Base-by-base conservation (phyloP, 805 yeast genomes). In the Ogataea populi-albae region DNA sequence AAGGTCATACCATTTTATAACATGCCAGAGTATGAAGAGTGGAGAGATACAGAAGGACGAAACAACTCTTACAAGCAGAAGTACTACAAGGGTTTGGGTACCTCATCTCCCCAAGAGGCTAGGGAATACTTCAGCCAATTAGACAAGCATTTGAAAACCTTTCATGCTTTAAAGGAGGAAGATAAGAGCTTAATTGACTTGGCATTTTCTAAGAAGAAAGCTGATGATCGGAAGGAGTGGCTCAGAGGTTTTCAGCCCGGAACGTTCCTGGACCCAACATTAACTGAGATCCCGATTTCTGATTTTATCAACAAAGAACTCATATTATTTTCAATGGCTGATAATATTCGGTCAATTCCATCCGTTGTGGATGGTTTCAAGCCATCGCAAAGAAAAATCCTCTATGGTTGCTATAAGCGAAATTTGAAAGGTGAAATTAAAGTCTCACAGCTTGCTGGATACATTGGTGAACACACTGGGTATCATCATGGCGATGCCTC, bases 81-180 rank as follows among this genome's bases (percentile, higher is more conserved):
- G 73, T 93, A 93, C 68, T 93, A 87, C 68, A 93, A 93, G 72
- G 98, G 98, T 77, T 75, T 93, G 72, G 98, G 98, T 78, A 88
- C 98, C 4, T 91, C 98, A 1, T 73, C 80, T 1, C 77, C 79
- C 18, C 73, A 67, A 23, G 98, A 93, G 62, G 86, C 85, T 43
- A 77, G 93, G 47, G 93, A 86, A 55, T 93, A 93, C 55, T 93
- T 93, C 60, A 68, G 86, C 26, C 83, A 84, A 44, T 69, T 93
- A 21, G 96, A 85, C 49, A 79, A 70, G 45, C 98, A 93, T 64
- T 69, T 86, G 65, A 93, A 93, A 56, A 73, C 74, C 19, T 93
- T 93, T 59, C 88, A 86, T 57, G 73, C 87, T 6, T 69, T 93
- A 32, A 81, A 85, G 59, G 86, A 77, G 8, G 78, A 79, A 26